Conservation (phyloP, 2,329 filamentous ascomycete species). For the Chalaropsis ovoidea region DNA sequence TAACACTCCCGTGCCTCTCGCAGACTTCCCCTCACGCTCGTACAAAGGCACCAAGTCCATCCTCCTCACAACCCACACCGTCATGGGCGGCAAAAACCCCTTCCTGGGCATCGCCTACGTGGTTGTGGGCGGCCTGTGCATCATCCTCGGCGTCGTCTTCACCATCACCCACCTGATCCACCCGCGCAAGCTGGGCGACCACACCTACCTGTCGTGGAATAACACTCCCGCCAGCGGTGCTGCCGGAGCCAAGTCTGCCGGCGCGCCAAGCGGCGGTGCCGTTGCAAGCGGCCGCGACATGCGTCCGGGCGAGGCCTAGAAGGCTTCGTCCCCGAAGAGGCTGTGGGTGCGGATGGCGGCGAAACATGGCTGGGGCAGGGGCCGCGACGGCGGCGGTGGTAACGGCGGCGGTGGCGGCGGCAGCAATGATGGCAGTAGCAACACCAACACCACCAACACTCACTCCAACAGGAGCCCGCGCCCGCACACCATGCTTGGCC, state of each 20-base stretch:
- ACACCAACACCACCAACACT: background rate
- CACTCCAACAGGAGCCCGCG: background rate
- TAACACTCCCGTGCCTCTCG: background rate
- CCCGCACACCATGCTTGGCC: background rate
- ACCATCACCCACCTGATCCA: slow-evolving; percentile 83
- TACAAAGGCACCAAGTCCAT: slow-evolving; percentile 87
- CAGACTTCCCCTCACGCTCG: slow-evolving; percentile 68
- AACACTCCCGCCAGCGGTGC: slow-evolving; percentile 42
- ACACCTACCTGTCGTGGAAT: slow-evolving; percentile 97
- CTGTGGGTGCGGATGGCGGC: slow-evolving; percentile 27
- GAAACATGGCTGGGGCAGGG: background rate
- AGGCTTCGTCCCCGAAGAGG: slow-evolving; percentile 28
- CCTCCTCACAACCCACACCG: slow-evolving; percentile 76
- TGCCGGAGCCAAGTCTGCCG: slow-evolving; percentile 30
- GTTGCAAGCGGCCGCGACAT: slow-evolving; percentile 49
- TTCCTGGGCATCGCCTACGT: slow-evolving; percentile 96
- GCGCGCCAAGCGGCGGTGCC: slow-evolving; percentile 31
- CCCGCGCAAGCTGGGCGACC: slow-evolving; percentile 92
- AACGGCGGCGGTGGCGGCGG: background rate
- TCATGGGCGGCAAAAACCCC: slow-evolving; percentile 89
- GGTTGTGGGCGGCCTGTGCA: slow-evolving; percentile 85
- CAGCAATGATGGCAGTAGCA: background rate
- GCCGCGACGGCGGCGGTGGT: background rate
- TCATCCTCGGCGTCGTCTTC: slow-evolving; percentile 78
- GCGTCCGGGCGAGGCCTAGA: slow-evolving; percentile 38